Base-by-base conservation (phyloP, 805 yeast genomes). In the Ogataea nitratoaversa region DNA sequence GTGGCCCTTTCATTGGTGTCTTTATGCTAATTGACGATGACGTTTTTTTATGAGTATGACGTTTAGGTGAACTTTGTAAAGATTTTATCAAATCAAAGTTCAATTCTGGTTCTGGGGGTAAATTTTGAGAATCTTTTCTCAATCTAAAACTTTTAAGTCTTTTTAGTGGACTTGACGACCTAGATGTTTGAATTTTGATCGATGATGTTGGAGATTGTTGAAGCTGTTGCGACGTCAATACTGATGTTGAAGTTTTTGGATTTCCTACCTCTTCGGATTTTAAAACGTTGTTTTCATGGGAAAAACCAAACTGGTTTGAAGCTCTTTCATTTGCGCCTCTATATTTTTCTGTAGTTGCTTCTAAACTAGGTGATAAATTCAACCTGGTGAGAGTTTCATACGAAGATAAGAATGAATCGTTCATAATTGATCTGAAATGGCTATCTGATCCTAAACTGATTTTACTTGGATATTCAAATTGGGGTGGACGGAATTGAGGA, bases 141-240 rank as follows among this genome's bases (percentile, higher is more conserved):
- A 56, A 52, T 36, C 53, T 53, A 22, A 57, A 47, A 30, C 56
- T 48, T 34, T 43, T 46, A 17, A 59, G 35, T 28, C 56, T 39
- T 36, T 59, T 58, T 19, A 59, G 37, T 12, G 63, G 63, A 34
- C 61, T 56, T 31, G 42, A 46, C 1, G 60, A 54, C 6, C 38
- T 31, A 5, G 56, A 50, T 19, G 46, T 40, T 32, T 40, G 27
- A 8, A 8, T 11, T 22, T 22, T 22, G 25, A 22, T 22, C 7
- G 25, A 22, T 2, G 47, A 39, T 8, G 48, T 32, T 9, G 13
- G 39, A 12, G 2, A 46, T 41, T 8, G 48, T 31, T 18, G 39
- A 12, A 1, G 46, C 39, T 8, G 48, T 31, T 18, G 42, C 45
- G n/a, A 41, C 12, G 51, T 34, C 19, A 46, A 35, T 22, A n/a